Percentiles rank a stretch among this genome's conserved stretches.
phyloP scores from a whole-genome alignment of 306 rosid genomes.

The Quercus alba region DNA sequence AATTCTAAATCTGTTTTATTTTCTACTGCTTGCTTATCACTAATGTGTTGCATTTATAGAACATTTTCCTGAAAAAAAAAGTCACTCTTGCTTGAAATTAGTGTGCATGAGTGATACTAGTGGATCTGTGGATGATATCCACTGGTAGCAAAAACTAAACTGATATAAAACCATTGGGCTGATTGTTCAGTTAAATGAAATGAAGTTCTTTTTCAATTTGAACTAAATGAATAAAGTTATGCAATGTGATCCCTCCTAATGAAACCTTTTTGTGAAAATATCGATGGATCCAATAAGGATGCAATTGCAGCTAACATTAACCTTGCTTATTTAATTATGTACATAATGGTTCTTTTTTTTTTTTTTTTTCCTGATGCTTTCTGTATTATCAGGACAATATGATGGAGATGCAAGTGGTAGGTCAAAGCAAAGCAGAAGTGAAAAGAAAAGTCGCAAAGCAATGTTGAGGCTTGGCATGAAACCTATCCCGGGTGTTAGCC shows the following conservation, averaged over 20 bases:
- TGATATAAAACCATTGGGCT: background rate
- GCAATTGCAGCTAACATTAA: background rate
- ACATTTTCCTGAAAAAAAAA: background rate
- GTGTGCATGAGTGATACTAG: background rate
- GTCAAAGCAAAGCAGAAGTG: constrained; percentile 90
- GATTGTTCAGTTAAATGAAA: background rate
- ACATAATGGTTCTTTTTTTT: background rate
- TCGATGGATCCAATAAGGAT: background rate
- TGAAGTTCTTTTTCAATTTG: background rate
- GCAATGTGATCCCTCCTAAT: background rate
- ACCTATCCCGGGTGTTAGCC: constrained; percentile 78
- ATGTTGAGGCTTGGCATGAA: constrained; percentile 90
- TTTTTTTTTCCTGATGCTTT: background rate
- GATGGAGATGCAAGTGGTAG: constrained; percentile 78
- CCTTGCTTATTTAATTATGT: background rate
- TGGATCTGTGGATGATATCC: background rate
- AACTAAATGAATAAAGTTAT: background rate
- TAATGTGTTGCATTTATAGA: background rate
- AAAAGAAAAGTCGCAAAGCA: constrained; percentile 90
- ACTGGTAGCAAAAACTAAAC: background rate
- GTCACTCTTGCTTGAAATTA: background rate
- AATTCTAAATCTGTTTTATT: background rate
- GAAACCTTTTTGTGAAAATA: background rate
- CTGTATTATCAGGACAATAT: constrained; percentile 19
- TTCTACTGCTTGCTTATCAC: background rate